phyloP scores from a whole-genome alignment of 2,329 filamentous ascomycete species.

The Colletotrichum sublineola region DNA sequence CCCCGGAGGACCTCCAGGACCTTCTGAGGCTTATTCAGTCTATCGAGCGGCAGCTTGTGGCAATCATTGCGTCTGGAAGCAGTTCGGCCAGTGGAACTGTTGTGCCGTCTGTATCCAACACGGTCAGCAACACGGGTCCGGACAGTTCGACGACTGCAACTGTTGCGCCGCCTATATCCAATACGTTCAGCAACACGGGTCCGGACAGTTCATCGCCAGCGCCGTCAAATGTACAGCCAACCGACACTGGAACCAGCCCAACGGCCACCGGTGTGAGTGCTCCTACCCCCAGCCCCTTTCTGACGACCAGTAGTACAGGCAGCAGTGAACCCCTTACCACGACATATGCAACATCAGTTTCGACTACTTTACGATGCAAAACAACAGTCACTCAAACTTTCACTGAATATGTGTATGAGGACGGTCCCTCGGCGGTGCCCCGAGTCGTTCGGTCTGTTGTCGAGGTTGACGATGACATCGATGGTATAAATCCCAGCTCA shows the following conservation, averaged over 20 bases:
- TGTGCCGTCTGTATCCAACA: background rate
- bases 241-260: slow-evolving; percentile 6
- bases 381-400: slow-evolving; percentile 42
- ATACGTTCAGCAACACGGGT: slow-evolving; percentile 8
- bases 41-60: slow-evolving; percentile 28
- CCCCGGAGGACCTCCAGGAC: slow-evolving; percentile 25
- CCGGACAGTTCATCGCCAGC: slow-evolving; percentile 13
- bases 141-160: slow-evolving; percentile 17
- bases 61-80: slow-evolving; percentile 24
- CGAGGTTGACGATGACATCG: background rate
- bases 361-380: slow-evolving; percentile 36
- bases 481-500: background rate
- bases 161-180: background rate
- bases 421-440: slow-evolving; percentile 27
- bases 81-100: slow-evolving; percentile 20
- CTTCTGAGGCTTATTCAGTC: slow-evolving; percentile 37
- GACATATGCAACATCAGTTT: slow-evolving; percentile 30
- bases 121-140: slow-evolving; percentile 17
- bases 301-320: slow-evolving; percentile 24
- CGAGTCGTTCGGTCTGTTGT: slow-evolving; percentile 13
- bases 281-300: slow-evolving; percentile 31
- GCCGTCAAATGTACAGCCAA: slow-evolving; percentile 9
- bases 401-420: slow-evolving; percentile 38
- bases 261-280: slow-evolving; percentile 22
- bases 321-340: slow-evolving; percentile 19